These are phyloP conservation scores for Fusarium succisae DNA, from an alignment of 2,329 filamentous ascomycete species.

Conservation along the genomic window DNA sequence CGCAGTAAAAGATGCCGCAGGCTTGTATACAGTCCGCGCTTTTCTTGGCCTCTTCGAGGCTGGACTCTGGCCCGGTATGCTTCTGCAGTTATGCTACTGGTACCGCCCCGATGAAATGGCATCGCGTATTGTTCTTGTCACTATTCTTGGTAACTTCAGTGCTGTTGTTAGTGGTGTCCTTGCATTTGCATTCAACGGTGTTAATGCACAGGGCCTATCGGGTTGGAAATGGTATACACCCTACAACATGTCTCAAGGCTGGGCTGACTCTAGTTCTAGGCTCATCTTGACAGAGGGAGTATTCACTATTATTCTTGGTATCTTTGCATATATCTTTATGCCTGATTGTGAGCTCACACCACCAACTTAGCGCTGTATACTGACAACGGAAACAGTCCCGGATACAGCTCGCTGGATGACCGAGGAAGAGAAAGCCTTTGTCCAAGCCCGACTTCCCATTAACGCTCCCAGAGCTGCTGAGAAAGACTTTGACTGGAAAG, in stretches of 20 bases:
- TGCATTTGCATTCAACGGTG: background rate
- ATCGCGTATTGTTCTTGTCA: background rate
- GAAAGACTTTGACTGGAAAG: background rate
- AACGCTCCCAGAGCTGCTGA: background rate
- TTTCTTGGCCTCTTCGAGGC: background rate
- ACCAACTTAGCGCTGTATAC: rapidly evolving
- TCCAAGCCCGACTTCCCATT: background rate
- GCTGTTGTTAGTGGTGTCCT: background rate
- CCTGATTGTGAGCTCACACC: background rate
- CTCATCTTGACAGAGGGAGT: background rate
- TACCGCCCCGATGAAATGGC: background rate
- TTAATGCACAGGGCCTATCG: background rate
- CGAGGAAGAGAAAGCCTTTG: background rate
- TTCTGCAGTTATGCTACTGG: background rate
- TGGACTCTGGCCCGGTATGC: background rate
- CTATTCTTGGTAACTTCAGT: background rate
- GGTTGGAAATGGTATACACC: background rate
- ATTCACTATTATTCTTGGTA: background rate
- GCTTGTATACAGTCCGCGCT: background rate
- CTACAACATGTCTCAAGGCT: rapidly evolving
- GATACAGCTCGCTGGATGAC: background rate
- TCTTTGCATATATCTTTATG: background rate
- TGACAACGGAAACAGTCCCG: background rate
- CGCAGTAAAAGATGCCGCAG: rapidly evolving
- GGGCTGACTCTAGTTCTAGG: background rate